Evolutionary conservation across 139 green algal species (phyloP).

Genomic region (Zygnema cylindricum): DNA sequence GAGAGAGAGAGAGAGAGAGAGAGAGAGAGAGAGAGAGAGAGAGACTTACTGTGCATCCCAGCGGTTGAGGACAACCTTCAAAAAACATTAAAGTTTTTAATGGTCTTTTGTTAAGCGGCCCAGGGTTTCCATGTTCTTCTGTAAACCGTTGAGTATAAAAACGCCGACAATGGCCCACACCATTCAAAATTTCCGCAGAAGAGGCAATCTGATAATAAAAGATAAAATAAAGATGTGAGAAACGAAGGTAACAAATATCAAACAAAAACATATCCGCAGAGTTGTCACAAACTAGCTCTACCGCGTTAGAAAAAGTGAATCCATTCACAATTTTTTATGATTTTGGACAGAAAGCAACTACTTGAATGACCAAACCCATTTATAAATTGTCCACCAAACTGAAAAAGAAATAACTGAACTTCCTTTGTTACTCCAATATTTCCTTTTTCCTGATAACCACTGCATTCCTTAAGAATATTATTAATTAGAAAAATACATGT

Average conservation of each 20-base stretch:
- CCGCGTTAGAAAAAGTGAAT: no score
- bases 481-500: no score
- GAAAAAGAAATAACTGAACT: no score
- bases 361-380: no score
- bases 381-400: no score
- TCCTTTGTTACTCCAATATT: no score
- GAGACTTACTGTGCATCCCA: constrained; percentile 74
- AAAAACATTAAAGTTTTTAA: constrained; percentile 74
- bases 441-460: no score
- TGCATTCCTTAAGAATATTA: no score
- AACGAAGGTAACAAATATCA: not conserved
- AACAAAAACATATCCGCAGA: no score
- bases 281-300: no score
- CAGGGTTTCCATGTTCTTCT: constrained; percentile 29
- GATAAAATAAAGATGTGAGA: not conserved
- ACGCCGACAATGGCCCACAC: constrained; percentile 38
- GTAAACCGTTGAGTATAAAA: constrained; percentile 55
- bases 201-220: constrained; percentile 3
- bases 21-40: not conserved
- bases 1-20: not conserved
- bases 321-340: no score
- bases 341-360: no score
- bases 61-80: constrained; percentile 71
- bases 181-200: constrained; percentile 18
- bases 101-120: constrained; percentile 12